phyloP scores from a whole-genome alignment of 169 alveolate species.

The Perkinsus chesapeaki region DNA sequence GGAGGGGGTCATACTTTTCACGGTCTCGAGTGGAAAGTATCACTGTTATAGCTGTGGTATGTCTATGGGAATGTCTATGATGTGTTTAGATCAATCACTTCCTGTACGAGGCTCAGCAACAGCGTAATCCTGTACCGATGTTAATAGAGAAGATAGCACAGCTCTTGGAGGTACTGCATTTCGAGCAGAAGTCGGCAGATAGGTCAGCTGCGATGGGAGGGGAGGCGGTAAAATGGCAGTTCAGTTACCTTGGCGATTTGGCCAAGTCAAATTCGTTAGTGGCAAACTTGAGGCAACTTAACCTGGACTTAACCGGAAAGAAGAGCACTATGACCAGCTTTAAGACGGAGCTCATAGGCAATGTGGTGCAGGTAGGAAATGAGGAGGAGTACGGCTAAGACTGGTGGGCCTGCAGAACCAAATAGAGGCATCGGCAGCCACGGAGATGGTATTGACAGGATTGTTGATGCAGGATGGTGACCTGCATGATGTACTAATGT shows the following conservation, averaged over 20 bases:
- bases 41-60: too few relatives aligned
- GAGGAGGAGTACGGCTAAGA: too few relatives aligned
- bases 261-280: conserved; percentile 3
- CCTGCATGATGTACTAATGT: background rate
- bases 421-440: background rate
- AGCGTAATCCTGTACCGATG: conserved; percentile 1
- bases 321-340: background rate
- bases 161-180: background rate
- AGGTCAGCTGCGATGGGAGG: background rate
- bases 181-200: background rate
- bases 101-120: conserved; percentile 12
- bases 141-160: conserved; percentile 3
- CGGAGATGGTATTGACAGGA: background rate
- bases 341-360: background rate
- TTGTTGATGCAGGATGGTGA: background rate
- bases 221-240: background rate
- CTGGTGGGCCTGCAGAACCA: too few relatives aligned
- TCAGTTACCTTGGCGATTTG: conserved; percentile 1
- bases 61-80: background rate
- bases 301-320: background rate
- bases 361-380: background rate
- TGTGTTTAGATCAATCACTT: background rate
- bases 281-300: background rate
- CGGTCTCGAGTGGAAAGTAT: too few relatives aligned
- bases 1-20: too few relatives aligned